Base-by-base conservation (phyloP, 495 filamentous ascomycete genomes). In the Clavariopsis aquatica region DNA sequence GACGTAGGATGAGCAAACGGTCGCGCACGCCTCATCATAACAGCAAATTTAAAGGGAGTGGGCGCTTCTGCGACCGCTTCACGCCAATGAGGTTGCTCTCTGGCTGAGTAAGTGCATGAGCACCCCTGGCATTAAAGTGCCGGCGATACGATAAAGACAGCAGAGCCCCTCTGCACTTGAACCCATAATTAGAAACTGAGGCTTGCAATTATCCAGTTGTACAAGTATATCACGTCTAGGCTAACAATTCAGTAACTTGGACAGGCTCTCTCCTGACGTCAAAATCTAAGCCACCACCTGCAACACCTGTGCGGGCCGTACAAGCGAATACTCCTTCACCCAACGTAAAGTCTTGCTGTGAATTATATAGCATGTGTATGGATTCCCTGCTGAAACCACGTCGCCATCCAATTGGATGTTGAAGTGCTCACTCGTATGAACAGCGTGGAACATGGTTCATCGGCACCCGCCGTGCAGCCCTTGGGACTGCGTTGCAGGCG, bases 131-230 rank as follows among this genome's bases (percentile, higher is more conserved):
- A 41, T 19, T 23, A 17, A 65, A 59, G 34, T 60, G 62, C 56
- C 45, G 62, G 38, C 38, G n/a, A 43, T 43, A 60, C 26, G 31
- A 65, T 31, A 65, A 57, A 57, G 52, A 49, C 31, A 55, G 60
- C 62, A 65, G 62, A 65, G 62, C 62, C 62, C 62, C 62, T 65
- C 56, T 59, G 62, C 62, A 65, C 26, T 24, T 10, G 4, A 28
- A 17, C 53, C 62, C 62, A 65, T 13, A 59, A 65, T 59, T 65
- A 65, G 62, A 53, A 53, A 53, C 51, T 20, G 23, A 36, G 12
- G 28, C 52, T 15, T 46, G 26, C 47, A 49, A 27, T 45, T 62
- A 26, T 36, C 43, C 56, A 59, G 6, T 20, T 41, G 5, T 24
- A n/a, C n/a, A 19, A n/a, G 23, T 15, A 9, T 23, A 22, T 51